These are phyloP conservation scores for Metschnikowia reukaufii DNA, from an alignment of 805 yeast genomes.

Conservation along the genomic window DNA sequence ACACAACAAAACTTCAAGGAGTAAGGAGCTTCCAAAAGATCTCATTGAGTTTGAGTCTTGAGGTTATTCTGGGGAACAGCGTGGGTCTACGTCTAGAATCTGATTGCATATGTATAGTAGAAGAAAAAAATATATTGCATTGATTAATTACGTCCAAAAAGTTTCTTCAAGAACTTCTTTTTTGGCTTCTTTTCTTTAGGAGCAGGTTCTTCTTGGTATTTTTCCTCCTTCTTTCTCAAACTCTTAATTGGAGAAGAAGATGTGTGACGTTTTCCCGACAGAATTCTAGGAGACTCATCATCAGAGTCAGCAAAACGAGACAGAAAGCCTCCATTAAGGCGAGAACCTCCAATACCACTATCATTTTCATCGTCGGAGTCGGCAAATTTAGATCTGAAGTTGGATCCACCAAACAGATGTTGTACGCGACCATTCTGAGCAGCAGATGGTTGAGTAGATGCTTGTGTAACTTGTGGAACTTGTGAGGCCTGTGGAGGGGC, in stretches of 20 bases:
- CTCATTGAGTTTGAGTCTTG: conserved; percentile 48
- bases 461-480: not conserved
- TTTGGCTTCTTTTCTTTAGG: conserved; percentile 25
- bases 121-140: not conserved
- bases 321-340: conserved; percentile 19
- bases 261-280: conserved; percentile 3
- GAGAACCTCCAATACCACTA: conserved; percentile 7
- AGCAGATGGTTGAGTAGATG: not conserved
- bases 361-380: conserved; percentile 63
- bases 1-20: conserved; percentile 15
- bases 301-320: conserved; percentile 34
- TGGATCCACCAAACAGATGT: conserved; percentile 3
- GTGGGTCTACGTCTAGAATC: not conserved
- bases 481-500: conserved; percentile 2
- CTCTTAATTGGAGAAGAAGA: conserved; percentile 14
- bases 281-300: conserved; percentile 21
- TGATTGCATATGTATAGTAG: not conserved
- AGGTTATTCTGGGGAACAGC: not conserved
- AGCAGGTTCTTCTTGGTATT: conserved; percentile 9
- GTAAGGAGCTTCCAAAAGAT: conserved; percentile 21
- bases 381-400: conserved; percentile 53
- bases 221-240: conserved; percentile 14
- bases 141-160: conserved; percentile 33
- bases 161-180: conserved; percentile 40
- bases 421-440: not conserved